Base-by-base conservation (phyloP, 2,329 filamentous ascomycete genomes). In the Tolypocladium guangdongense region DNA sequence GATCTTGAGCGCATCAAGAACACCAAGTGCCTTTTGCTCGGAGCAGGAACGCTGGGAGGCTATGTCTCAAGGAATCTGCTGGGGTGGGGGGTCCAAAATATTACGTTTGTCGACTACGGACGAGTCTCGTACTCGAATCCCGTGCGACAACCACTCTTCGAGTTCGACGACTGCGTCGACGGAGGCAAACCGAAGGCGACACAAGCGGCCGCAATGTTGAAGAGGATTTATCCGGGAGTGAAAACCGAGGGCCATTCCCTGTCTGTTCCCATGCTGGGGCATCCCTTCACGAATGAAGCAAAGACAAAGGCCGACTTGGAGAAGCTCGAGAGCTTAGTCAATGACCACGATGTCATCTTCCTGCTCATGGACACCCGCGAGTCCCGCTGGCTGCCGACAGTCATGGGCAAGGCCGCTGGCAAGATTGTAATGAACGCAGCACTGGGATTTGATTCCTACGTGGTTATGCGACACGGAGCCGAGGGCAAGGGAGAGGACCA, bases 351-450 rank as follows among this genome's bases (percentile, higher is more conserved):
- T 65, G 91, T 81, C 20, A 84, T 99, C 30, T 99, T 99, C 66
- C 76, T 99, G n/a, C 80, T 99, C 5, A 96, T 97, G 90, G 92
- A 97, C 63, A 95, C 90, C 11, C 78, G 93, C 57, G 93, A 99
- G 71, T 93, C 89, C 48, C 79, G 93, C 59, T 99, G 93, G 93
- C 75, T 99, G 41, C 93, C 93, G 1, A 97, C 92, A 0, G 83
- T 99, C 18, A 96, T 99, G 85, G 92, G 87, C 41, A 99, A 97
- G 70, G 86, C 91, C 3, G 82, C 85, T 2, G 88, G 87, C 36
- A 99, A 99, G 73, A 89, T 97, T 58, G 92, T 99, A 27, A 86
- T 99, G 80, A 99, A 97, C 68, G 90, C 92, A 8, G 93, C 93
- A 2, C 78, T 99, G 3, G 93, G 93, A 0, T 99, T 99, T 64